Evolutionary conservation across 352 stramenopile genomes (phyloP).

Genomic region (Thraustochytrium sp.): DNA sequence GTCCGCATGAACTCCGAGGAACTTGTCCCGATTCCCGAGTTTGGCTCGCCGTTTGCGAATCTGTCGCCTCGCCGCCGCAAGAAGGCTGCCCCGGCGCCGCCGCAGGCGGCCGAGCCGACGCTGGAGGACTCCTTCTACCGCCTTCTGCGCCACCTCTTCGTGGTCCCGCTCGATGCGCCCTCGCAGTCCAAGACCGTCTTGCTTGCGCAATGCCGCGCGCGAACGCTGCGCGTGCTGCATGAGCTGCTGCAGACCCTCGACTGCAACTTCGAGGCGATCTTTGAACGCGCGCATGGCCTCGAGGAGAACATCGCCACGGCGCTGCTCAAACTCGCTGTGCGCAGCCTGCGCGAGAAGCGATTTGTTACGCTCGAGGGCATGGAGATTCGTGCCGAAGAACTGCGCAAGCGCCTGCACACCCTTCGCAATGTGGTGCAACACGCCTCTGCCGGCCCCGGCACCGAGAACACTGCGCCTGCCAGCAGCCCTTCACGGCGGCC

Average conservation of each 20-base stretch:
- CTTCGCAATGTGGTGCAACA: constrained; percentile 53
- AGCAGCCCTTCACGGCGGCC: no score
- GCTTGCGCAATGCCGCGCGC: constrained; percentile 17
- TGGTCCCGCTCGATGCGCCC: neutral
- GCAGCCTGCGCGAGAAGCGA: neutral
- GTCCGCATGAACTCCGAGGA: constrained; percentile 40
- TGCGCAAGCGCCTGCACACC: constrained; percentile 58
- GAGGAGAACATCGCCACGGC: constrained; percentile 2
- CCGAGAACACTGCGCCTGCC: no score
- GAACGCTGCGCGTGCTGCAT: constrained; percentile 1
- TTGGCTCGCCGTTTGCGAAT: constrained; percentile 33
- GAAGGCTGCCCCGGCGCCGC: neutral
- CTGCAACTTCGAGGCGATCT: constrained; percentile 25
- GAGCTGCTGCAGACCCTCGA: constrained; percentile 37
- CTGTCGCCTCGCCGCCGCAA: neutral
- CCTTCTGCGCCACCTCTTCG: constrained; percentile 11
- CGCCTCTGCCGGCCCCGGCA: no score
- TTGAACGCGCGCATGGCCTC: neutral
- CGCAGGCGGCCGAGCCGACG: neutral
- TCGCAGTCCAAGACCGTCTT: constrained; percentile 18
- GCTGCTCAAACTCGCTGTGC: neutral
- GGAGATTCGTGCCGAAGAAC: constrained; percentile 53
- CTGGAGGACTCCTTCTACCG: constrained; percentile 24
- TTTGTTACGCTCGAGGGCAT: constrained; percentile 53
- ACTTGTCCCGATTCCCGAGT: constrained; percentile 23